A percentile compares a stretch with the other conserved stretches of the same genome.
Conservation (phyloP, 2,329 filamentous ascomycete species). For the Ophiostoma tasmaniense region DNA sequence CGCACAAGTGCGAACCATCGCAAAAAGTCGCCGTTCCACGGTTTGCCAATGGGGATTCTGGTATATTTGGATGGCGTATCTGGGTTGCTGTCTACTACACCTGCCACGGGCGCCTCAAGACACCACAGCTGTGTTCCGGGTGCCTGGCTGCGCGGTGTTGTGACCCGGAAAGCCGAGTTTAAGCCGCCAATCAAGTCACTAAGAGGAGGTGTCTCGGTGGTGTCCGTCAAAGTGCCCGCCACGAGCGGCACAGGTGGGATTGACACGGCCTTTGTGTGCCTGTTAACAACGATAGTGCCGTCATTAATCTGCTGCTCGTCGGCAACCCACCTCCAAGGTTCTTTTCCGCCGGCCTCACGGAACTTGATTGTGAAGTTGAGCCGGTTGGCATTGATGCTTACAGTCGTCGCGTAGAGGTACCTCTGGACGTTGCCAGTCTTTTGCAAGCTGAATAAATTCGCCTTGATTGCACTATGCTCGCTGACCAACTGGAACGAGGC, state of each 20-base stretch:
- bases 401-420: conserved; percentile 39
- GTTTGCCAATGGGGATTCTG: conserved; percentile 51
- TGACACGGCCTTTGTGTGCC: neutral
- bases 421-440: conserved; percentile 19
- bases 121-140: conserved; percentile 63
- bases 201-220: conserved; percentile 17
- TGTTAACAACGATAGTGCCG: conserved; percentile 51
- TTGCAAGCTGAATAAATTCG: conserved; percentile 36
- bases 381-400: conserved; percentile 31
- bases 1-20: conserved; percentile 79
- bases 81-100: conserved; percentile 44
- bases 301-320: conserved; percentile 56
- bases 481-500: conserved; percentile 30
- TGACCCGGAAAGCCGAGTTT: conserved; percentile 46
- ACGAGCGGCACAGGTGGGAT: neutral
- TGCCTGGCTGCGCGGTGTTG: conserved; percentile 53
- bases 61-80: conserved; percentile 42
- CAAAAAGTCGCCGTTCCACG: conserved; percentile 33
- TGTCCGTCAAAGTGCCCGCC: neutral
- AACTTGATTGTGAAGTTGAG: conserved; percentile 66
- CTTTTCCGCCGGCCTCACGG: conserved; percentile 42
- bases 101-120: conserved; percentile 48
- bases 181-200: conserved; percentile 49
- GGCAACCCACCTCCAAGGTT: conserved; percentile 68
- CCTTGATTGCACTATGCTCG: neutral